phyloP scores from a whole-genome alignment of 257 asterid genomes.

The Solanum ossicruentum region DNA sequence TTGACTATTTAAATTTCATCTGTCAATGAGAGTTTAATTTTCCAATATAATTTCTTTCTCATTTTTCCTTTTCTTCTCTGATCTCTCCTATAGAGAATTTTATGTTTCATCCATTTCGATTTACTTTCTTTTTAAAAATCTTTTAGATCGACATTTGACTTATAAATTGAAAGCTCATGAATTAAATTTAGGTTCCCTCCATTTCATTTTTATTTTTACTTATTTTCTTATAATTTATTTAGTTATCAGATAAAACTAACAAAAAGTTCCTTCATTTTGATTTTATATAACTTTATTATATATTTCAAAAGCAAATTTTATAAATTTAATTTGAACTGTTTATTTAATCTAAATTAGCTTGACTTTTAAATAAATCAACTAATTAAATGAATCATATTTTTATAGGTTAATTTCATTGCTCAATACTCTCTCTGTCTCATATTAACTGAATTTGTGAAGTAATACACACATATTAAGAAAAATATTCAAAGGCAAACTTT shows the following conservation, averaged over 20 bases:
- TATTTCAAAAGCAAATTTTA: no score
- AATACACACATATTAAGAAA: no score
- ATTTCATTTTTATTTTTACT: neutral
- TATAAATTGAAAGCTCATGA: neutral
- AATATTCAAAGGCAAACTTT: no score
- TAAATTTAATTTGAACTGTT: no score
- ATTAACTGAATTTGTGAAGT: no score
- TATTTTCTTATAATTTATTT: neutral
- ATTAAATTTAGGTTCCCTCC: neutral
- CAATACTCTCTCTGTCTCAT: no score
- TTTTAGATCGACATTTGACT: fast-evolving
- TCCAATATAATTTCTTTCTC: fast-evolving
- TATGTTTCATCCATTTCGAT: neutral
- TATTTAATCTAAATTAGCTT: neutral
- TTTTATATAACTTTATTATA: neutral
- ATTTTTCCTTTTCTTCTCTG: neutral
- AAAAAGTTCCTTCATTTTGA: neutral
- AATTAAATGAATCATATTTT: neutral
- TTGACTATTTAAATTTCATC: neutral
- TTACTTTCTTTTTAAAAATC: neutral
- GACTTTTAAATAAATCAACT: neutral
- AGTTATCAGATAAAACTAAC: neutral
- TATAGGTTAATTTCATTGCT: neutral
- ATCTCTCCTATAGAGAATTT: neutral
- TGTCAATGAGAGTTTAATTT: neutral